Evolutionary conservation across 768 basidiomycete species (phyloP), one percentile per base, ranked within the genome.

Genomic region (Hygrophoropsis aurantiaca): DNA sequence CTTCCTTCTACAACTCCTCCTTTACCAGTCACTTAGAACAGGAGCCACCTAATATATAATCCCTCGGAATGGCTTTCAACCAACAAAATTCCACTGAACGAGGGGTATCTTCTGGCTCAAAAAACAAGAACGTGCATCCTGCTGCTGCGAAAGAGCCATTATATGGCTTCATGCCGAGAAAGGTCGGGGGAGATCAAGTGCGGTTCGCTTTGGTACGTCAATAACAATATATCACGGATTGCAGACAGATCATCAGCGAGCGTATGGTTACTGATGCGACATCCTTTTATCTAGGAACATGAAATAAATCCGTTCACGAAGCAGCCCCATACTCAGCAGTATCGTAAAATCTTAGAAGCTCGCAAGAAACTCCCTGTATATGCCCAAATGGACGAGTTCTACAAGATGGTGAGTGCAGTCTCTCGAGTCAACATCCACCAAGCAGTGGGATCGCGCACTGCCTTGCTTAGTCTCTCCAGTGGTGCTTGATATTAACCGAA

Each of bases 311-410:
- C 95, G 1, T 98, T 97, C 72, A 97, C 90, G 4, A 86, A 86
- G 48, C 67, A 62, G 49, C 87, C 90, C 0, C 86, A 85, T 62
- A 81, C 90, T 0, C 61, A 79, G 3, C 80, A 85, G 52, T 98
- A 97, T 74, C 82, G 73, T 67, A 92, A 89, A 70, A 94, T 98
- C 47, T 65, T 98, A 19, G 85, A 85, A 58, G 68, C 76, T 10
- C 82, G 97, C 47, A 92, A 85, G 73, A 89, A 90, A 61, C 74
- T 99, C 18, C 95, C 97, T 0, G 94, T 99, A 0, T 97, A 78
- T 57, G 69, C 84, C 2, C 90, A 95, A 68, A 95, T 97, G 94
- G 79, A 85, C 47, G 90, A 94, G 38, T 98, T 99, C 65, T 81
- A 85, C 59, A 78, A 87, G 55, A 86, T 94, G 72, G 91, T 90